These are phyloP conservation scores for Hippophae tibetana DNA, from an alignment of 306 rosid genomes.

Conservation along the genomic window DNA sequence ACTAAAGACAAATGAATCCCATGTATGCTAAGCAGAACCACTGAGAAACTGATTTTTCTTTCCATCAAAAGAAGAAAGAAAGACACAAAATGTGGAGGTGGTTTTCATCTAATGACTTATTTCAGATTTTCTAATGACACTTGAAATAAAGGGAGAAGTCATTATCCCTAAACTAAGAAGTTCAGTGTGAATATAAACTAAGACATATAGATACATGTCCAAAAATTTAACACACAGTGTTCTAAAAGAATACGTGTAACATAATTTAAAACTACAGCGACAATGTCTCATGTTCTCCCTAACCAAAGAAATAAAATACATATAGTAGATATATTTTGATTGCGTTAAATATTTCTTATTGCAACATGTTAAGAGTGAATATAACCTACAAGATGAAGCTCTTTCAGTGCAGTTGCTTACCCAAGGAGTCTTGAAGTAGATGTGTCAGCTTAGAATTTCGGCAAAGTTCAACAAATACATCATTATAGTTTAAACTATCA, in stretches of 20 bases:
- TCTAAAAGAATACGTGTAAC: too few relatives aligned
- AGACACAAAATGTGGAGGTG: background rate
- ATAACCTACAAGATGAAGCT: background rate
- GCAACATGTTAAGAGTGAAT: background rate
- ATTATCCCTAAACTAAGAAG: too few relatives aligned
- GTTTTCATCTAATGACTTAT: background rate
- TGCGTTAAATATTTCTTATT: background rate
- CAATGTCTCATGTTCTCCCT: too few relatives aligned
- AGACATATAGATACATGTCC: too few relatives aligned
- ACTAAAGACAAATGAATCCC: too few relatives aligned
- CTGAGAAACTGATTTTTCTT: background rate
- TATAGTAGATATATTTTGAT: background rate
- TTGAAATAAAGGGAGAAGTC: background rate
- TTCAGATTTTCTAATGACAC: background rate
- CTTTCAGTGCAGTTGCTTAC: constrained; percentile 1
- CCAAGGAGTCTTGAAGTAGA: constrained; percentile 22
- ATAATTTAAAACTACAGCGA: too few relatives aligned
- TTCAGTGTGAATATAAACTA: too few relatives aligned
- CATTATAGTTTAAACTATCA: background rate
- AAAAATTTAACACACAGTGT: too few relatives aligned
- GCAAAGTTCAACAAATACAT: background rate
- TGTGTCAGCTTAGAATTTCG: constrained; percentile 24
- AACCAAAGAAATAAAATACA: background rate
- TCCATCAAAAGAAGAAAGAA: background rate
- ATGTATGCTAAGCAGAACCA: background rate